Base-by-base conservation (phyloP, 192 early-diverging fungal species). In the Backusella tuberculispora region DNA sequence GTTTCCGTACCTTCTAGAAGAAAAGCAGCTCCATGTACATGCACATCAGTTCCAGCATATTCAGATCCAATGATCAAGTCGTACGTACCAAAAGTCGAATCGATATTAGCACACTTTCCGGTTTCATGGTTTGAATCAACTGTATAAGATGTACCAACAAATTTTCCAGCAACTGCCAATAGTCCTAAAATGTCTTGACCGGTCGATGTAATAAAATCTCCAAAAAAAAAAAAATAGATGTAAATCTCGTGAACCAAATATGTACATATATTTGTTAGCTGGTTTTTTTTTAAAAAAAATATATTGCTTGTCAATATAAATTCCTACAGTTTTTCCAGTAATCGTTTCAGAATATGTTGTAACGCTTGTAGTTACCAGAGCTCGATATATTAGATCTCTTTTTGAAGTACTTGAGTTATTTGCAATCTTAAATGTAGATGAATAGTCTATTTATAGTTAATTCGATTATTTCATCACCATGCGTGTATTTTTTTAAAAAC, bases 161-260 rank as follows among this genome's bases (percentile, higher is more conserved):
- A 44, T 29, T 45, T 44, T 43, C 72, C 72, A 63, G 19, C 53
- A 26, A 73, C 72, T 8, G 60, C 72, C 14, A 73, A 45, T 2
- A 38, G 53, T 7, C 72, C 72, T 29, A 73, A 63, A 17, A 43
- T 64, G 43, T 73, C 72, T 73, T 73, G 60, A 5, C 40, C 17
- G 5, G 60, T 42, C 21, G 3, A 29, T 0, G 72, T 64, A 5
- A 6, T 44, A 63, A 73, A 73, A 45, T 73, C 15, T 46, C 56
- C 56, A 29, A 73, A 73, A 17, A 73, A 29, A 73, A 73, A 17
- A 73, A 56, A 29, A 73, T 73, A 4, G 53, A 3, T 1, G 53
- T 14, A 60, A 60, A 60, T 19, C 53, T 19, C 12, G 21, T 60
- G 26, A 56, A 56, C 50, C 24, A 56, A 56, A 24, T 21, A 56